Percentiles rank a stretch among this genome's conserved stretches.
Conservation (phyloP, 140 eudicot genomes). For the Senecio squalidus region DNA sequence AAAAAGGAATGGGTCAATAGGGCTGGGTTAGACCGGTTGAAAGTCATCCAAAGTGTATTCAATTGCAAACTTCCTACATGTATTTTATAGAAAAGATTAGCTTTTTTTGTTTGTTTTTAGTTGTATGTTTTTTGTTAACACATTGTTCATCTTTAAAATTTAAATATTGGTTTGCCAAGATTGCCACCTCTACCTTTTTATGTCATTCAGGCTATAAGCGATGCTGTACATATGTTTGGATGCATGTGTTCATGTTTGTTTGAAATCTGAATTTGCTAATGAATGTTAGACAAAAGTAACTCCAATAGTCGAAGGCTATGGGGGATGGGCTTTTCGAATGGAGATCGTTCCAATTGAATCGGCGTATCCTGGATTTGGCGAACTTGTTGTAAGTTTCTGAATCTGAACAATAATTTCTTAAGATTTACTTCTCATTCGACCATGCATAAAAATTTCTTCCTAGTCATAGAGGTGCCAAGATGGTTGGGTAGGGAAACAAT, state of each 20-base stretch:
- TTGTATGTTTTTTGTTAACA: too few relatives aligned
- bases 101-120: too few relatives aligned
- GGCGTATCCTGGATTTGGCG: slow-evolving; percentile 97
- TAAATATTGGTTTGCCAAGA: too few relatives aligned
- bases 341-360: slow-evolving; percentile 97
- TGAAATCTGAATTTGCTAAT: slow-evolving; percentile 10
- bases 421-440: neutral
- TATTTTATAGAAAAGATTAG: too few relatives aligned
- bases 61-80: too few relatives aligned
- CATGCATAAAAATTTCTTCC: neutral
- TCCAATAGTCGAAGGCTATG: slow-evolving; percentile 98
- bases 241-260: neutral
- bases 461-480: neutral
- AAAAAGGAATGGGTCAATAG: too few relatives aligned
- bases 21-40: too few relatives aligned
- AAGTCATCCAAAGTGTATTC: too few relatives aligned
- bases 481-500: neutral
- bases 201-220: too few relatives aligned
- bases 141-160: too few relatives aligned
- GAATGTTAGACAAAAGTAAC: slow-evolving; percentile 88
- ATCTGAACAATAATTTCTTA: neutral
- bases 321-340: slow-evolving; percentile 97
- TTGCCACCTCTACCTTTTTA: too few relatives aligned
- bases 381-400: slow-evolving; percentile 77
- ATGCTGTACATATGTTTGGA: slow-evolving; percentile 3